Conservation (phyloP, 176 grass and related monocot species). For the Puccinellia tenuiflora region DNA sequence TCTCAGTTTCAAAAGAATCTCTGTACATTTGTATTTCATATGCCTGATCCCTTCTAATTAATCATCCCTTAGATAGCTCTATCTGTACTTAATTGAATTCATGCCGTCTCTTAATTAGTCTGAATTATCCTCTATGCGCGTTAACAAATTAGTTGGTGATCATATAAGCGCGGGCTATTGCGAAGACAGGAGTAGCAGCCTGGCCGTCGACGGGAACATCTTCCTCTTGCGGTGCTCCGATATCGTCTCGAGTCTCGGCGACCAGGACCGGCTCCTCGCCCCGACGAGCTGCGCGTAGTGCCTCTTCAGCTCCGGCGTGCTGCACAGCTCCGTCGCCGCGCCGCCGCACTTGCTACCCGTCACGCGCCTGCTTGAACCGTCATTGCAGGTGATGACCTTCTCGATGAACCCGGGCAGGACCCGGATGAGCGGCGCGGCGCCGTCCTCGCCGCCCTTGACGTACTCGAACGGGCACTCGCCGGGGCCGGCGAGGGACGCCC, state of each 20-base stretch:
- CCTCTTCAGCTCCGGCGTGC: constrained; percentile 72
- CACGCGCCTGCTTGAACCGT: not conserved
- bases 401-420: constrained; percentile 70
- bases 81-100: too few species aligned
- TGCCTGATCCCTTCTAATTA: not conserved
- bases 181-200: not conserved
- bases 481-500: constrained; percentile 9
- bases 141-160: not conserved
- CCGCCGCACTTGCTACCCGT: not conserved
- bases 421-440: constrained; percentile 38
- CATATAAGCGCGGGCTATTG: not conserved
- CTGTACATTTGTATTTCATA: not conserved
- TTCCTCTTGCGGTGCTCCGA: constrained; percentile 36
- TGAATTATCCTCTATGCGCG: not conserved
- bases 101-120: too few species aligned
- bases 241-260: constrained; percentile 70
- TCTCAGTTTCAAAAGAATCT: not conserved
- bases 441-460: constrained; percentile 52
- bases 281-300: constrained; percentile 70
- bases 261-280: constrained; percentile 38
- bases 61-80: too few species aligned
- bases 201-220: constrained; percentile 3
- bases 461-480: constrained; percentile 69
- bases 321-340: constrained; percentile 28
- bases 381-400: constrained; percentile 41